Evolutionary conservation across 805 yeast genomes (phyloP), one percentile per base, ranked within the genome.

Genomic region (Jamesozyma jinghongensis): DNA sequence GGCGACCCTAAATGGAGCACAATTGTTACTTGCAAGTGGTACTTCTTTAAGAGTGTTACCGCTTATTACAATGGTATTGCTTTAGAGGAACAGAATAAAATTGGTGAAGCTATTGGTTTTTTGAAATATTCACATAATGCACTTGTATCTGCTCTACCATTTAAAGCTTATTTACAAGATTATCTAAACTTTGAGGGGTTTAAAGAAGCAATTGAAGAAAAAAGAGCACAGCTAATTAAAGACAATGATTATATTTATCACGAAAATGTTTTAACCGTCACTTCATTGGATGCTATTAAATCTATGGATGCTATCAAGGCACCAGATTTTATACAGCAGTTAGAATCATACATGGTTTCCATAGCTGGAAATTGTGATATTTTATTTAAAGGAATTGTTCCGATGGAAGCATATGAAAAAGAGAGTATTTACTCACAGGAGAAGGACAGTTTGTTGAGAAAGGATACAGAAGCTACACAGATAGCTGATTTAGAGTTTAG

Each of bases 211-310:
- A 46, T 59, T 4, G 70, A 67, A 14, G 61, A 59, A 13, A 66
- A 69, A 37, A 46, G 66, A 12, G 58, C 57, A 20, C 50, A 59
- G 2, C 51, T 85, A 50, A 77, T 73, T 19, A 86, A 83, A 49
- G 97, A 90, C 55, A 90, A 90, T 54, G 97, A 90, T 56, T 81
- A 77, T 51, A 85, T 90, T 29, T 90, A 85, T 56, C 95, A 92
- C 60, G 90, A 82, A 17, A 52, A 69, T 1, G 66, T 88, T 12
- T 95, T 96, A 1, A 66, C 74, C 3, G 62, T 63, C 25, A 74
- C 48, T 2, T 50, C 54, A 5, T 12, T 56, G n/a, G 62, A 54
- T 19, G 34, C 40, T 14, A 47, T 61, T 10, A 61, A 74, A 18
- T 61, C 80, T 0, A 62, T 86, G 37, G 74, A 85, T 5, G 81